Evolutionary conservation across 192 early-diverging fungal species (phyloP).

Genomic region (Coemansia asiatica): DNA sequence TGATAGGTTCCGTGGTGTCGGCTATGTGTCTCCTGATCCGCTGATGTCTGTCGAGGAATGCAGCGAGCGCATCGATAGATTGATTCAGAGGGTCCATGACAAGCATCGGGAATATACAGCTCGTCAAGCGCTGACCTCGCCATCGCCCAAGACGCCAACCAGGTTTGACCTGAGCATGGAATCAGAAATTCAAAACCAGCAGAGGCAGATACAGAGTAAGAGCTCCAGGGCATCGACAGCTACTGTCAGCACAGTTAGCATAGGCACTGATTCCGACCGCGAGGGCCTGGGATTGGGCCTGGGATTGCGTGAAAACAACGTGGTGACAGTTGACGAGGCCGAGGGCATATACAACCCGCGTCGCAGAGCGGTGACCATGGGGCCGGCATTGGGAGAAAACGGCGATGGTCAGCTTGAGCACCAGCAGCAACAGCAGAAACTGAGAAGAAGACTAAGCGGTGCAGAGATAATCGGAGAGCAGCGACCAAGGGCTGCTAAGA

Average conservation of each 20-base stretch:
- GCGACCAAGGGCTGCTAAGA: not conserved
- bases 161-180: not conserved
- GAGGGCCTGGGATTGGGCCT: not conserved
- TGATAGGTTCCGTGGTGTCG: not conserved
- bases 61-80: conserved; percentile 29
- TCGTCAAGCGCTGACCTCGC: conserved; percentile 18
- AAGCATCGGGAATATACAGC: conserved; percentile 19
- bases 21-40: conserved; percentile 12
- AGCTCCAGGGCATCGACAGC: conserved; percentile 4
- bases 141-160: conserved; percentile 18
- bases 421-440: not conserved
- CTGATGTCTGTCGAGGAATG: conserved; percentile 31
- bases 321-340: not conserved
- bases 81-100: conserved; percentile 35
- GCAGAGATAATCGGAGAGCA: not conserved
- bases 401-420: conserved; percentile 1
- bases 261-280: conserved; percentile 5
- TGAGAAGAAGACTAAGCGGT: not conserved
- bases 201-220: not conserved
- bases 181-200: not conserved
- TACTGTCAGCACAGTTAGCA: conserved; percentile 32
- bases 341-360: conserved; percentile 15
- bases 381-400: not conserved
- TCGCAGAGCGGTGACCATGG: conserved; percentile 26
- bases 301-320: not conserved